Evolutionary conservation across 495 filamentous ascomycete species (phyloP).

Genomic region (Talaromyces borbonicus): DNA sequence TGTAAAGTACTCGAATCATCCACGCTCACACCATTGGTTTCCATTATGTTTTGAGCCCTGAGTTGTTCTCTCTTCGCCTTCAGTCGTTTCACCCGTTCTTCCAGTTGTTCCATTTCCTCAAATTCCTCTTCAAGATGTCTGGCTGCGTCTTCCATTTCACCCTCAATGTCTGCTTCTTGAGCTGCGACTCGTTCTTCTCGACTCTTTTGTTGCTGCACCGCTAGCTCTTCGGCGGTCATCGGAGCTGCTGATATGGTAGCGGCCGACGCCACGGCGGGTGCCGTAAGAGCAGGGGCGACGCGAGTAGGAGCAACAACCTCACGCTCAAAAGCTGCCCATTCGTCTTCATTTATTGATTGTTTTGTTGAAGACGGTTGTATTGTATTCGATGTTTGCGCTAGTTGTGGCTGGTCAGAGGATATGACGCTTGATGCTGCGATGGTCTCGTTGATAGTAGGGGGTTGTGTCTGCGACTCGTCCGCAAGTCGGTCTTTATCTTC

Average conservation of each 20-base stretch:
- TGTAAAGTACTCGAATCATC: constrained; percentile 31
- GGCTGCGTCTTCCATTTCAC: constrained; percentile 77
- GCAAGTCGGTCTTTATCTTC: too few relatives aligned
- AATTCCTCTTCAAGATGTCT: constrained; percentile 78
- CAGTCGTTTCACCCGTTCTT: constrained; percentile 65
- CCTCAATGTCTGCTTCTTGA: constrained; percentile 58
- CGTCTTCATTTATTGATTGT: constrained; percentile 58
- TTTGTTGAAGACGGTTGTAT: constrained; percentile 12
- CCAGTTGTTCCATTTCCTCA: constrained; percentile 87
- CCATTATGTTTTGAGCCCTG: constrained; percentile 32
- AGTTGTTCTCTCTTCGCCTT: constrained; percentile 60
- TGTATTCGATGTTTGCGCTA: constrained; percentile 10
- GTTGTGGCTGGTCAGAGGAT: background rate
- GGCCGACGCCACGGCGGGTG: constrained; percentile 14
- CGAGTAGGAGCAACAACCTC: constrained; percentile 56
- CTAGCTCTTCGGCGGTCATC: constrained; percentile 63
- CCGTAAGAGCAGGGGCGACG: constrained; percentile 23
- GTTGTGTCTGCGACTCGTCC: constrained; percentile 15
- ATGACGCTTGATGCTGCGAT: background rate
- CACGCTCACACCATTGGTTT: constrained; percentile 16
- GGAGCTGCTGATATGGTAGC: constrained; percentile 59
- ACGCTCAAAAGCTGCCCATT: constrained; percentile 87
- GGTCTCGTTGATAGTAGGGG: constrained; percentile 13
- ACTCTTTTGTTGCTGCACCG: constrained; percentile 51
- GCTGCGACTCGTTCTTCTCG: constrained; percentile 32